phyloP scores from a whole-genome alignment of 176 grass and related monocot genomes.

The Cocos nucifera region DNA sequence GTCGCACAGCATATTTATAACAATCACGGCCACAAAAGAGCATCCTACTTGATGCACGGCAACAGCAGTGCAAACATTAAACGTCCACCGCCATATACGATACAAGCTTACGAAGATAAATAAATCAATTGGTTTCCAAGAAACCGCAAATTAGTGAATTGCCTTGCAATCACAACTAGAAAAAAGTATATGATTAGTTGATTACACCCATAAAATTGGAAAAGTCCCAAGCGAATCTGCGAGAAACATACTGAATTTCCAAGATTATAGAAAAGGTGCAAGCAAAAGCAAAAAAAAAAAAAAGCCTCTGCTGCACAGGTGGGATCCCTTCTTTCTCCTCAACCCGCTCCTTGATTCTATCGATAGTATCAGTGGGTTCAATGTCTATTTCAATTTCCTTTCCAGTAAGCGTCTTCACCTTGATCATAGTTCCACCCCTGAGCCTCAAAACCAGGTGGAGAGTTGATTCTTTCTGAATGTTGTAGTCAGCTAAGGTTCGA shows the following conservation, averaged over 20 bases:
- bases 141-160: too few species aligned
- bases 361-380: slow-evolving; percentile 69
- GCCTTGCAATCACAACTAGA: too few species aligned
- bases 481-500: slow-evolving; percentile 76
- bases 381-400: slow-evolving; percentile 93
- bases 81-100: too few species aligned
- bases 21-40: too few species aligned
- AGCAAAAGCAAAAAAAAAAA: background rate
- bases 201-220: background rate
- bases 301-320: slow-evolving; percentile 82
- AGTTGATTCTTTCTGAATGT: slow-evolving; percentile 88
- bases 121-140: too few species aligned
- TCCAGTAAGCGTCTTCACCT: slow-evolving; percentile 84
- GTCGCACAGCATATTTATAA: too few species aligned
- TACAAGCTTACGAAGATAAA: too few species aligned
- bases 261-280: background rate
- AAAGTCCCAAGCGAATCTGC: background rate
- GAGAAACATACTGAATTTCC: background rate
- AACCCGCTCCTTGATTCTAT: slow-evolving; percentile 91
- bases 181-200: too few species aligned
- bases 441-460: slow-evolving; percentile 81
- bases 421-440: slow-evolving; percentile 90
- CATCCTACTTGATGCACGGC: too few species aligned
- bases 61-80: too few species aligned
- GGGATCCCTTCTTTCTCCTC: slow-evolving; percentile 98